These are phyloP conservation scores for Cicer pinnatifidum DNA, from an alignment of 306 rosid species.

Conservation along the genomic window DNA sequence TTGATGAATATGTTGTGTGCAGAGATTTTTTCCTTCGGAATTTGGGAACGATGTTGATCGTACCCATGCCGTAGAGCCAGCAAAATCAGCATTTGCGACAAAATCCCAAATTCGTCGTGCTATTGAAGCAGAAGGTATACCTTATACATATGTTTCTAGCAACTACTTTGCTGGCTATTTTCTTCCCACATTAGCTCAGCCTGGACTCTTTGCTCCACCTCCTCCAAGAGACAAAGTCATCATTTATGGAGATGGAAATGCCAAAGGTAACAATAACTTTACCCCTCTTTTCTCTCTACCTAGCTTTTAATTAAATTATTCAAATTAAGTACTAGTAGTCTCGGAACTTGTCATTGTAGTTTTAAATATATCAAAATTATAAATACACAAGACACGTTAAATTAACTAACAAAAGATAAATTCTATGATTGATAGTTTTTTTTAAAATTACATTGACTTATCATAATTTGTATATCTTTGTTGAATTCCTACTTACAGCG, in stretches of 20 bases:
- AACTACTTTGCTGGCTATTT: slow-evolving; percentile 77
- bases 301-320: not conserved
- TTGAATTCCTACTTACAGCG: slow-evolving; percentile 47
- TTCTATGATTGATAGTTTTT: too few species aligned
- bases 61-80: slow-evolving; percentile 83
- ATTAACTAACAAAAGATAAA: too few species aligned
- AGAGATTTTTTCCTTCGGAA: slow-evolving; percentile 95
- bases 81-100: slow-evolving; percentile 64
- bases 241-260: slow-evolving; percentile 74
- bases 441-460: too few species aligned
- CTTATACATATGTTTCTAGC: slow-evolving; percentile 64
- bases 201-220: slow-evolving; percentile 71
- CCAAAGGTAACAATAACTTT: slow-evolving; percentile 55
- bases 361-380: too few species aligned
- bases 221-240: slow-evolving; percentile 81
- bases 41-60: slow-evolving; percentile 88
- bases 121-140: slow-evolving; percentile 72
- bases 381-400: too few species aligned
- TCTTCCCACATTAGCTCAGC: slow-evolving; percentile 74
- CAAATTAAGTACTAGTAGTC: not conserved
- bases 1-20: not conserved
- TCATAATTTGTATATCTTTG: not conserved
- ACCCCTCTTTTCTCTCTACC: not conserved
- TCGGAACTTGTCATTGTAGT: too few species aligned
- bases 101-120: slow-evolving; percentile 71